Base-by-base conservation (phyloP, 768 basidiomycete species). In the Paxillus involutus region DNA sequence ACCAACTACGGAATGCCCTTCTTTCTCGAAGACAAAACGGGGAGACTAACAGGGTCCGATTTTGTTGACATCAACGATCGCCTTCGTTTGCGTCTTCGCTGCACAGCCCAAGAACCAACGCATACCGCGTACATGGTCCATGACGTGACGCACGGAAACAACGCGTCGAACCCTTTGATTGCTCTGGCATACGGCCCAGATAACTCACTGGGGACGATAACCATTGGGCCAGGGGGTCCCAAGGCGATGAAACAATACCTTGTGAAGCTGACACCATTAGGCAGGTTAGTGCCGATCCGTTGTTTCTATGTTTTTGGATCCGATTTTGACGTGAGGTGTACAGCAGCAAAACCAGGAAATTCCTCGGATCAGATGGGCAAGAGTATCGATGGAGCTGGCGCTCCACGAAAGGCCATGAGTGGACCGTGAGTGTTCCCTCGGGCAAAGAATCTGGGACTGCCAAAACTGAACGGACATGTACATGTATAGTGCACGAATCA, bases 31-130 rank as follows among this genome's bases (percentile, higher is more conserved):
- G 86, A 88, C 71, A 80, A 72, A 51, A 80, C 79, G 6, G 85
- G 85, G 4, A 68, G 62, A 35, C 67, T 84, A 36, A 70, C 72
- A 12, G 82, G 78, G 35, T 79, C 84, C 4, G 79, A 83, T 17
- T 89, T 84, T 62, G 63, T 77, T 46, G 88, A 89, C 68, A 73
- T 86, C 58, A 74, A 88, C 66, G 82, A 81, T 45, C 83, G 86
- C 17, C 75, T 85, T 63, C 72, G 71, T 30, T 70, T 85, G 56
- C 66, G 63, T 47, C 71, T 83, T 51, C 75, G 78, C 35, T 78
- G 81, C 56, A 83, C 79, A 9, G 71, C 74, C 0, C 70, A 72
- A 39, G 75, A 76, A 49, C 21, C 71, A 8, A 69, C 70, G 1
- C 77, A 74, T 40, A 71, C 74, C 0, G 75, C 76, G 19, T 87